Conservation (phyloP, 495 filamentous ascomycete genomes). For the Penicillium ochrochloron region DNA sequence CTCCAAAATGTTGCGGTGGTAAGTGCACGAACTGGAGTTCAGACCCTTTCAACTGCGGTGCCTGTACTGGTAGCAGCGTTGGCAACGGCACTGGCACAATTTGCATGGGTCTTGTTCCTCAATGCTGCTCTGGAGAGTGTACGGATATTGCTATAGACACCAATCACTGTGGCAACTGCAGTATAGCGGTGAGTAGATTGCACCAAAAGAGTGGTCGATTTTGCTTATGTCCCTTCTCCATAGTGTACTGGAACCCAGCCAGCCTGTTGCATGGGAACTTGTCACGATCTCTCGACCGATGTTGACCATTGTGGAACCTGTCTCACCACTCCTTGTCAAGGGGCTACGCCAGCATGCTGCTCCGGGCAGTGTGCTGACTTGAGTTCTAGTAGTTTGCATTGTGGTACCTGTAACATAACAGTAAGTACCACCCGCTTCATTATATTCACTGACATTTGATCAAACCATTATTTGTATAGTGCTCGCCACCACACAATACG, state of each 20-base stretch:
- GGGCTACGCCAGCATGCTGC: constrained; percentile 19
- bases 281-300: constrained; percentile 21
- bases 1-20: constrained; percentile 24
- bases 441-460: neutral
- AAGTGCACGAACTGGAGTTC: constrained; percentile 14
- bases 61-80: constrained; percentile 5
- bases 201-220: neutral
- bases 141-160: constrained; percentile 18
- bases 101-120: constrained; percentile 21
- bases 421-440: neutral
- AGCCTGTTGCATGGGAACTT: constrained; percentile 25
- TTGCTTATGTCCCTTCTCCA: neutral
- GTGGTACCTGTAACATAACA: constrained; percentile 10
- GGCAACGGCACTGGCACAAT: neutral
- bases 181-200: constrained; percentile 10
- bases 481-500: neutral
- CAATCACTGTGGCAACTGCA: constrained; percentile 24
- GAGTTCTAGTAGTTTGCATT: neutral
- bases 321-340: constrained; percentile 20
- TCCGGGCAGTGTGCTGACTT: constrained; percentile 19
- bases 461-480: neutral
- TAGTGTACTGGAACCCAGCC: constrained; percentile 20
- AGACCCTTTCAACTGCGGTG: constrained; percentile 18
- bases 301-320: constrained; percentile 25
- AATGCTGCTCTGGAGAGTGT: constrained; percentile 23